These are phyloP conservation scores for Pestalotiopsis fici DNA, from an alignment of 2,329 filamentous ascomycete genomes.

Conservation along the genomic window DNA sequence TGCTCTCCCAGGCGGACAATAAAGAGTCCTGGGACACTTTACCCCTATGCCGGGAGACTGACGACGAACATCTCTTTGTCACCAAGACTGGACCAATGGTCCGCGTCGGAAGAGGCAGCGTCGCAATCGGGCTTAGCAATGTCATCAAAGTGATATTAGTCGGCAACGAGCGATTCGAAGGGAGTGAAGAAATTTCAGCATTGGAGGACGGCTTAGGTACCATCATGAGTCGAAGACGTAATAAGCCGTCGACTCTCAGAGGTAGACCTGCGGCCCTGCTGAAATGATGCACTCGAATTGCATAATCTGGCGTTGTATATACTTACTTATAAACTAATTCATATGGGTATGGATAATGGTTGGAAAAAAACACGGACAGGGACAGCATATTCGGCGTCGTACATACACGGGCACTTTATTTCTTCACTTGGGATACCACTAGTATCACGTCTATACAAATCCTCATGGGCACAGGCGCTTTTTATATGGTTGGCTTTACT, in stretches of 20 bases:
- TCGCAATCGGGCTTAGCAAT: conserved; percentile 73
- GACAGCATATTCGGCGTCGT: not conserved
- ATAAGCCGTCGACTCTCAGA: conserved; percentile 25
- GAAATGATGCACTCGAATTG: not conserved
- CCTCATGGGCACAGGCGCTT: conserved; percentile 4
- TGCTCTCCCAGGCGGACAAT: conserved; percentile 46
- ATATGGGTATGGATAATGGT: not conserved
- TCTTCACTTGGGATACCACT: not conserved
- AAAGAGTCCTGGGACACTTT: conserved; percentile 45
- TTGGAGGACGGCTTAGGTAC: conserved; percentile 37
- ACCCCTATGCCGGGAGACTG: conserved; percentile 42
- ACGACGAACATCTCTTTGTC: conserved; percentile 61
- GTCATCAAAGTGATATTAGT: conserved; percentile 70
- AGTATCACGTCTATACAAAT: not conserved
- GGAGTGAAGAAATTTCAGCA: conserved; percentile 26
- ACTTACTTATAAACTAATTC: conserved; percentile 1
- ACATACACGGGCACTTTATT: not conserved
- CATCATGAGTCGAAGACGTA: conserved; percentile 30
- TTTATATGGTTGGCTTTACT: not conserved
- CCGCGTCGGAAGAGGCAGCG: conserved; percentile 61
- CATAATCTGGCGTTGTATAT: not conserved
- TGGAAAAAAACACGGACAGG: not conserved
- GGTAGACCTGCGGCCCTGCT: conserved; percentile 6
- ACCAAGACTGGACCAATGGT: conserved; percentile 66
- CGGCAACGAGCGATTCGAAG: conserved; percentile 65